phyloP scores from a whole-genome alignment of 345 rosid species.

The Brassica nigra region DNA sequence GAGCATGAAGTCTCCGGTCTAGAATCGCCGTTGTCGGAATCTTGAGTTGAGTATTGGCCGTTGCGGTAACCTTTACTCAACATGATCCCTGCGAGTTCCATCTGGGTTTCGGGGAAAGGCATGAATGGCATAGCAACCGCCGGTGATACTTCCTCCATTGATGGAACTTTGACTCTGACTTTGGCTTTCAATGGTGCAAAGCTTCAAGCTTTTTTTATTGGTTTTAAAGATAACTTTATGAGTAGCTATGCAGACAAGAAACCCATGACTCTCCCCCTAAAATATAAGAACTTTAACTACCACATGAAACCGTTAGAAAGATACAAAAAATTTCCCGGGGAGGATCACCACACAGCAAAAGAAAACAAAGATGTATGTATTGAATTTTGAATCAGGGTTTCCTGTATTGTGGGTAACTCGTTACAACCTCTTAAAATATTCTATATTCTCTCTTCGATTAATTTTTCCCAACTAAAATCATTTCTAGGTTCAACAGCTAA shows the following conservation, averaged over 20 bases:
- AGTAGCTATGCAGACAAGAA: slow-evolving; percentile 28
- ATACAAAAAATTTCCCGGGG: slow-evolving; percentile 10
- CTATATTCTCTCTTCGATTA: slow-evolving; percentile 35
- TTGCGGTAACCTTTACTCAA: slow-evolving; percentile 48
- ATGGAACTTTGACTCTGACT: not conserved
- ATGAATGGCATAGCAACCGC: slow-evolving; percentile 51
- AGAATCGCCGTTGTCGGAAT: slow-evolving; percentile 37
- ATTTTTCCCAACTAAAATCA: not conserved
- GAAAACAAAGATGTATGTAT: slow-evolving; percentile 15
- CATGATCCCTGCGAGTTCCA: slow-evolving; percentile 48
- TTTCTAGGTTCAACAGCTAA: slow-evolving; percentile 35
- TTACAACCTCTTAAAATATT: slow-evolving; percentile 49
- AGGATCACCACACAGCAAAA: slow-evolving; percentile 33
- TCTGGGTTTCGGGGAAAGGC: slow-evolving; percentile 40
- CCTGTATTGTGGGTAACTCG: slow-evolving; percentile 54
- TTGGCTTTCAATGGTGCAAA: not conserved
- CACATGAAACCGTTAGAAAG: not conserved
- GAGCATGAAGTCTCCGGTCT: slow-evolving; percentile 42
- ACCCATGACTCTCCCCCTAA: slow-evolving; percentile 22
- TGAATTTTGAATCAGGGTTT: slow-evolving; percentile 26
- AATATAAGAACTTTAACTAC: not conserved
- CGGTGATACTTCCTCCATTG: slow-evolving; percentile 60
- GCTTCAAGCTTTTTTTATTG: not conserved
- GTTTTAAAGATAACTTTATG: slow-evolving; percentile 17
- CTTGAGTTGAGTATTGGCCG: slow-evolving; percentile 38